These are phyloP conservation scores for Xylariaceae sp. DNA, from an alignment of 2,329 filamentous ascomycete genomes.

Conservation along the genomic window DNA sequence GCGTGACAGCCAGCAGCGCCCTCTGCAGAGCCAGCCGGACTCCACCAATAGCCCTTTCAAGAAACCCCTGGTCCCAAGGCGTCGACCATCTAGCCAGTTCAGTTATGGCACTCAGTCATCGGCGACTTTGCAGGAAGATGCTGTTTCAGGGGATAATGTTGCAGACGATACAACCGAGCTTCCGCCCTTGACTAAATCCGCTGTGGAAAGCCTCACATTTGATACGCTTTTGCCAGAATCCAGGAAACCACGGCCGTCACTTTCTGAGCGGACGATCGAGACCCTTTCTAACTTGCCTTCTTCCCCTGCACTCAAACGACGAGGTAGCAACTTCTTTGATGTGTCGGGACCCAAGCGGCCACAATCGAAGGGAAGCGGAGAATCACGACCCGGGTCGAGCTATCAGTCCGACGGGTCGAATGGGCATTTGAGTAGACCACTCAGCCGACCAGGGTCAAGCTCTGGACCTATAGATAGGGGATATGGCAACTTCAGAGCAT, in stretches of 20 bases:
- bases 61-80: slow-evolving; percentile 29
- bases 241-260: slow-evolving; percentile 56
- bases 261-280: slow-evolving; percentile 86
- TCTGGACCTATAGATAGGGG: slow-evolving; percentile 54
- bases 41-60: slow-evolving; percentile 33
- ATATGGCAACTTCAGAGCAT: slow-evolving; percentile 51
- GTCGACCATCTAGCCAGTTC: slow-evolving; percentile 38
- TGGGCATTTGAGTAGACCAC: slow-evolving; percentile 56
- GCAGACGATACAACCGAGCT: slow-evolving; percentile 30
- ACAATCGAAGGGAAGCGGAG: slow-evolving; percentile 53
- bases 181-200: slow-evolving; percentile 32
- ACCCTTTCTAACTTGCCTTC: slow-evolving; percentile 80
- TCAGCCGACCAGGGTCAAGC: slow-evolving; percentile 63
- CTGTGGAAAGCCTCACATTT: slow-evolving; percentile 35
- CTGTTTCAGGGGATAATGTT: background rate
- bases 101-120: slow-evolving; percentile 20
- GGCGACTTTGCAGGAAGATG: slow-evolving; percentile 20
- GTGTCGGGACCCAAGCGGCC: slow-evolving; percentile 65
- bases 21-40: slow-evolving; percentile 26
- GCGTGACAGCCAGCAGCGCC: slow-evolving; percentile 26
- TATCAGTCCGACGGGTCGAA: slow-evolving; percentile 67
- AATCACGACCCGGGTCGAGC: slow-evolving; percentile 66
- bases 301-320: slow-evolving; percentile 73
- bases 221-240: slow-evolving; percentile 32
- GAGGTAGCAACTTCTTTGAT: slow-evolving; percentile 76